Evolutionary conservation across 2,329 filamentous ascomycete species (phyloP), one percentile per base, ranked within the genome.

Genomic region (Sordariomycetes sp.): DNA sequence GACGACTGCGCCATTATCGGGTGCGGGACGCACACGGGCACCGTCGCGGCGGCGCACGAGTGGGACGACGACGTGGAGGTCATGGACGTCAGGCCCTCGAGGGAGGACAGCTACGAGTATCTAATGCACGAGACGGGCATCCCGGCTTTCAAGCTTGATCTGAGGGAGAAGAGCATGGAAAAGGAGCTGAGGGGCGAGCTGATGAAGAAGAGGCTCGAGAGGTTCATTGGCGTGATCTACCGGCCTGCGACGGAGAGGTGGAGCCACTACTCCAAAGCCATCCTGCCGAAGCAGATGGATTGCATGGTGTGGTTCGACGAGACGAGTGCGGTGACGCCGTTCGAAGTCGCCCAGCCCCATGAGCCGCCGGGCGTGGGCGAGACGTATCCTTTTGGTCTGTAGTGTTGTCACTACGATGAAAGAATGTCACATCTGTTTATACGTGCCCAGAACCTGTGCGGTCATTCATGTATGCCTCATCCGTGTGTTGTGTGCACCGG

Each of bases 171-270:
- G 3, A 59, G 62, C 6, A 66, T 70, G 25, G 64, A 72, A 58
- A 62, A 65, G 7, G 61, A 65, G 54, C 61, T 76, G 50, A 63
- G 69, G n/a, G 59, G 66, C 52, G 67, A 66, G 10, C 62, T 78
- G 53, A 61, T 62, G 52, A 64, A 65, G 45, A 70, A 69, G 62
- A 64, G 70, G 52, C 63, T 78, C n/a, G 69, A 79, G 65, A 68
- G 76, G 12, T 79, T 78, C 60, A 79, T 79, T 52, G 76, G 76
- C 0, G 77, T 79, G 13, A 74, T 79, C 36, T 79, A 79, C 62
- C 67, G 71, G 3, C 76, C 76, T 3, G 65, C 68, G n/a, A 77
- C 75, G 0, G 76, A 79, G 63, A 64, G 70, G 8, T 64, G 69
- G 59, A 77, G 75, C 42, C 76, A 79, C 61, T 79, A 79, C 62